These are phyloP conservation scores for Pseudoturritis turrita DNA, from an alignment of 345 rosid genomes.

Conservation along the genomic window DNA sequence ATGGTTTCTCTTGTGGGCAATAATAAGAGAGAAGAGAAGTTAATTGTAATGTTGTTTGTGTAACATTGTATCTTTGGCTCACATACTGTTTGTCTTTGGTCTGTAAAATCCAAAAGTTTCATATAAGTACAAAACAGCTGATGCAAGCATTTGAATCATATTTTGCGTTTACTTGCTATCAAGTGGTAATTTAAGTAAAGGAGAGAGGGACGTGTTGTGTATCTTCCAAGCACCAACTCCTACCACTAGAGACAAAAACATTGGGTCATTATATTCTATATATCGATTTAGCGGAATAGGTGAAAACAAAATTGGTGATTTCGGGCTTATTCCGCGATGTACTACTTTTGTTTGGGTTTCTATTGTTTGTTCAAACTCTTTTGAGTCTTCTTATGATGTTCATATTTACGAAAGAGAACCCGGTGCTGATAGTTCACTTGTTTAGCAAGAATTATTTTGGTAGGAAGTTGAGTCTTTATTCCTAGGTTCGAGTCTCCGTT, in stretches of 20 bases:
- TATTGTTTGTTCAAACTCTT: not conserved
- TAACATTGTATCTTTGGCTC: constrained; percentile 3
- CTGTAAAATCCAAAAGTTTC: not conserved
- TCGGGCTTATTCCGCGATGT: not conserved
- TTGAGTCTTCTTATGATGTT: not conserved
- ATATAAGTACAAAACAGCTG: constrained; percentile 14
- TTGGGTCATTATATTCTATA: not conserved
- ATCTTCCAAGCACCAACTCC: not conserved
- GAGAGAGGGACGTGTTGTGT: constrained; percentile 1
- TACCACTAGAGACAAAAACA: constrained; percentile 8
- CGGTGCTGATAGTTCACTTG: too few relatives aligned
- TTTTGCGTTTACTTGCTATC: not conserved
- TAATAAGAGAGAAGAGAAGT: not conserved
- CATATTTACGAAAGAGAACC: too few relatives aligned
- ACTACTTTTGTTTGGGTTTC: too few relatives aligned
- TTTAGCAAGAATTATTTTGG: too few relatives aligned
- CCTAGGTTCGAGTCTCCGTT: too few relatives aligned
- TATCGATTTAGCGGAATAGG: not conserved
- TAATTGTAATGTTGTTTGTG: not conserved
- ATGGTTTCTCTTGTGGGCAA: not conserved
- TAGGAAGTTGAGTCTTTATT: too few relatives aligned
- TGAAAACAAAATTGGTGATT: not conserved
- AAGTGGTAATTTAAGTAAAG: constrained; percentile 5
- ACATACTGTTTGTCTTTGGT: not conserved
- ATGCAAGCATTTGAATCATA: constrained; percentile 6